Evolutionary conservation across 345 rosid species (phyloP).

Genomic region (Gossypium ekmanianum): DNA sequence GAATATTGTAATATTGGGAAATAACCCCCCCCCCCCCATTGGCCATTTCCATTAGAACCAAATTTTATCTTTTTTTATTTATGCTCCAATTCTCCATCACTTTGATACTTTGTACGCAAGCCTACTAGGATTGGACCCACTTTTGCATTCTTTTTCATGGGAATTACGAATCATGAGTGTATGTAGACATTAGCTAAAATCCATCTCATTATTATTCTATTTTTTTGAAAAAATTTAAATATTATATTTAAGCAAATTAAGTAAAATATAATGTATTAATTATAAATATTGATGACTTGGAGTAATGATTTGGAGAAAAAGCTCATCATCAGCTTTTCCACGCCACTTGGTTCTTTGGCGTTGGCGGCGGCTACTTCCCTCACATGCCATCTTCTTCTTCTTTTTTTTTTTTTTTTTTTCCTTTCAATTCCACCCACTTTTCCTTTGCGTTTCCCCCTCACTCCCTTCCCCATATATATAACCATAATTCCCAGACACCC

Average conservation of each 20-base stretch:
- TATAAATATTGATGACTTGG: slow-evolving; percentile 37
- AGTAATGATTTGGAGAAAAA: slow-evolving; percentile 57
- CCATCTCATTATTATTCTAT: neutral
- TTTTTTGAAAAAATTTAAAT: neutral
- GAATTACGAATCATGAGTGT: neutral
- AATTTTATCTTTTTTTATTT: slow-evolving; percentile 21
- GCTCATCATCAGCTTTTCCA: slow-evolving; percentile 48
- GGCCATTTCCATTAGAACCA: neutral
- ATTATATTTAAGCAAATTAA: neutral
- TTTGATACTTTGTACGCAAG: slow-evolving; percentile 28
- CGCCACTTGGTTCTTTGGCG: slow-evolving; percentile 37
- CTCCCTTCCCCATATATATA: slow-evolving; percentile 13
- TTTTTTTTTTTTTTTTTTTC: neutral
- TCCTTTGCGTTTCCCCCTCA: neutral
- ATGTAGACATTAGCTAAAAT: neutral
- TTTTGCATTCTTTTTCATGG: slow-evolving; percentile 12
- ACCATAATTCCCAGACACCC: slow-evolving; percentile 17
- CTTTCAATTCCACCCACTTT: neutral
- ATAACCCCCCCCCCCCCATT: neutral
- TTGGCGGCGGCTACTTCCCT: slow-evolving; percentile 31
- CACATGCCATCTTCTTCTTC: neutral
- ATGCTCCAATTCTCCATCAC: slow-evolving; percentile 10
- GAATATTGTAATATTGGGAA: neutral
- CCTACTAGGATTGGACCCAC: slow-evolving; percentile 31
- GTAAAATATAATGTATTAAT: neutral